These are phyloP conservation scores for Lichtheimia ornata DNA, from an alignment of 371 early-diverging fungal species.

Conservation along the genomic window DNA sequence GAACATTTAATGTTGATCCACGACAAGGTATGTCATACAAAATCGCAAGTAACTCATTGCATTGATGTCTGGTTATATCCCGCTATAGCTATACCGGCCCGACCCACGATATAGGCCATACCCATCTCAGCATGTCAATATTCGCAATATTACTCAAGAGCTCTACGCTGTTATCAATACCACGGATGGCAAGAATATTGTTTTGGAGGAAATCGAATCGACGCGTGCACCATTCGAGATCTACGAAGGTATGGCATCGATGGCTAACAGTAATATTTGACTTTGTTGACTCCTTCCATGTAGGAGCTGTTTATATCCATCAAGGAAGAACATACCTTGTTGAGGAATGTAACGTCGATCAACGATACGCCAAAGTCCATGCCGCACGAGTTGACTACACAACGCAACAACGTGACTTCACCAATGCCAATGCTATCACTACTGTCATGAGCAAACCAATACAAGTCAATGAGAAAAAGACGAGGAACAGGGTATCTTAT, in stretches of 20 bases:
- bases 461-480: neutral
- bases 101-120: constrained; percentile 44
- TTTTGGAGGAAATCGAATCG: constrained; percentile 62
- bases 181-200: constrained; percentile 30
- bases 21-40: constrained; percentile 14
- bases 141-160: constrained; percentile 52
- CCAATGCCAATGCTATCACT: constrained; percentile 47
- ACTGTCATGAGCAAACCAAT: constrained; percentile 13
- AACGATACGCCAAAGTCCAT: constrained; percentile 48
- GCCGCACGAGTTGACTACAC: constrained; percentile 53
- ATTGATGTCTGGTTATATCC: neutral
- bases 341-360: constrained; percentile 55
- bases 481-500: constrained; percentile 20
- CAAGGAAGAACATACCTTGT: constrained; percentile 60
- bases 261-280: neutral
- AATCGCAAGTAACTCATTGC: neutral
- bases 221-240: constrained; percentile 58
- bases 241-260: constrained; percentile 45
- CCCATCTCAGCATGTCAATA: constrained; percentile 48
- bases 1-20: constrained; percentile 30
- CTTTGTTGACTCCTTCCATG: neutral
- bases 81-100: constrained; percentile 43
- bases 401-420: constrained; percentile 54
- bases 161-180: constrained; percentile 56
- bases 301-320: constrained; percentile 62